These are phyloP conservation scores for Phialophora expanda DNA, from an alignment of 2,329 filamentous ascomycete genomes.

Conservation along the genomic window DNA sequence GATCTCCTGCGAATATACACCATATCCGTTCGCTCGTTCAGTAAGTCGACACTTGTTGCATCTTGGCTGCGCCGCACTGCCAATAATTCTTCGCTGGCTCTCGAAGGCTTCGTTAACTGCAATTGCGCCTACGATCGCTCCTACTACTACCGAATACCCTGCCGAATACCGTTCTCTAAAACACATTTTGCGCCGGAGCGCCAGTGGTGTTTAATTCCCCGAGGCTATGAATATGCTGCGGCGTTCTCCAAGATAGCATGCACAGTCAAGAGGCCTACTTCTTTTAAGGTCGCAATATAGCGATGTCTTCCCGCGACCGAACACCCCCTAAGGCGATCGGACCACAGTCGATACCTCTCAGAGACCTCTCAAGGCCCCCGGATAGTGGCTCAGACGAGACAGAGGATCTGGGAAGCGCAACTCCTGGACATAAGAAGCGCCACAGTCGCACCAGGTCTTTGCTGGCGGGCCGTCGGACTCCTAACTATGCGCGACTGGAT, in stretches of 20 bases:
- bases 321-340: conserved; percentile 36
- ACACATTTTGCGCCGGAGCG: neutral
- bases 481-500: conserved; percentile 37
- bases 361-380: conserved; percentile 60
- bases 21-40: conserved; percentile 15
- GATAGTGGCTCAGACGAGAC: conserved; percentile 42
- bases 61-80: conserved; percentile 1
- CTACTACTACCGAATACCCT: neutral
- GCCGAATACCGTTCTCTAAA: neutral
- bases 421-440: conserved; percentile 33
- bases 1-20: conserved; percentile 6
- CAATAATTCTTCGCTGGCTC: neutral
- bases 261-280: neutral
- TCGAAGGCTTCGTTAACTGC: neutral
- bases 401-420: conserved; percentile 41
- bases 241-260: conserved; percentile 7
- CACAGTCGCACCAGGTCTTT: conserved; percentile 53
- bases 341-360: conserved; percentile 71
- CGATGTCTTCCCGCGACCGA: conserved; percentile 38
- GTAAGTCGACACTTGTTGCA: neutral
- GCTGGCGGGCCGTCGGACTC: conserved; percentile 50
- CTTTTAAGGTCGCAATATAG: conserved; percentile 6
- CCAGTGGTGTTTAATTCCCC: neutral
- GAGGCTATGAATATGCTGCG: conserved; percentile 10
- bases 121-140: conserved; percentile 13